A percentile compares a stretch with the other conserved stretches of the same genome.
Conservation (phyloP, 2,329 filamentous ascomycete genomes). For the Fusarium bactridioides region DNA sequence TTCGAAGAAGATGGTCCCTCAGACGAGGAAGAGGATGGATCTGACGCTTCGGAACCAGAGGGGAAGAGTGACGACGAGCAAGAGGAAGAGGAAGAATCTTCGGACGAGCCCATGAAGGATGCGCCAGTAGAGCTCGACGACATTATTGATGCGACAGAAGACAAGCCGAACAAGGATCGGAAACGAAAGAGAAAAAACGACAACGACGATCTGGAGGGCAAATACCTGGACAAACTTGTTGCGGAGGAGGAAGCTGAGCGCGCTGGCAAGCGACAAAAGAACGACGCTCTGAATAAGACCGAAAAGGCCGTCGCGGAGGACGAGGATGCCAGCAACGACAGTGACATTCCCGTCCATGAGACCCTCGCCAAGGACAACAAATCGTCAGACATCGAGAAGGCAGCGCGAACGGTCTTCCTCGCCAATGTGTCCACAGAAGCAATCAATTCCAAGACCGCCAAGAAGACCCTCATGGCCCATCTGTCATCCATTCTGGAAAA, state of each 20-base stretch:
- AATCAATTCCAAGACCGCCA: conserved; percentile 81
- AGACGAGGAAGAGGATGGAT: conserved; percentile 37
- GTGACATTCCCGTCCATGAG: conserved; percentile 63
- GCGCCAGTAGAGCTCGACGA: conserved; percentile 48
- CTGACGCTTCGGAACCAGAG: conserved; percentile 39
- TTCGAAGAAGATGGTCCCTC: conserved; percentile 44
- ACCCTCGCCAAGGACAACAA: conserved; percentile 62
- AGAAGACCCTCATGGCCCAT: conserved; percentile 79
- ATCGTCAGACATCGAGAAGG: conserved; percentile 77
- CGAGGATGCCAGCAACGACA: conserved; percentile 55
- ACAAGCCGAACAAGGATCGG: conserved; percentile 54
- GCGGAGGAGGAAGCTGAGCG: conserved; percentile 66
- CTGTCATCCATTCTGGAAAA: conserved; percentile 76
- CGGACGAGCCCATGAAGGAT: conserved; percentile 48
- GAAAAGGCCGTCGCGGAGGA: conserved; percentile 52
- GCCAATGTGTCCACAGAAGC: conserved; percentile 87
- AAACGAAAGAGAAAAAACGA: conserved; percentile 74
- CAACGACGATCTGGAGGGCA: conserved; percentile 74
- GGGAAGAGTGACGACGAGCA: conserved; percentile 38
- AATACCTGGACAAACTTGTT: conserved; percentile 72
- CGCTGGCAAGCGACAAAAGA: conserved; percentile 63
- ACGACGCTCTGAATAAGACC: conserved; percentile 38
- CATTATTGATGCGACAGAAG: conserved; percentile 46
- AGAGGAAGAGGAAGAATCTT: conserved; percentile 47
- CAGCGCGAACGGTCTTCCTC: conserved; percentile 88